A percentile compares a stretch with the other conserved stretches of the same genome.
Conservation (phyloP, 257 asterid genomes). For the Craterostigma plantagineum region DNA sequence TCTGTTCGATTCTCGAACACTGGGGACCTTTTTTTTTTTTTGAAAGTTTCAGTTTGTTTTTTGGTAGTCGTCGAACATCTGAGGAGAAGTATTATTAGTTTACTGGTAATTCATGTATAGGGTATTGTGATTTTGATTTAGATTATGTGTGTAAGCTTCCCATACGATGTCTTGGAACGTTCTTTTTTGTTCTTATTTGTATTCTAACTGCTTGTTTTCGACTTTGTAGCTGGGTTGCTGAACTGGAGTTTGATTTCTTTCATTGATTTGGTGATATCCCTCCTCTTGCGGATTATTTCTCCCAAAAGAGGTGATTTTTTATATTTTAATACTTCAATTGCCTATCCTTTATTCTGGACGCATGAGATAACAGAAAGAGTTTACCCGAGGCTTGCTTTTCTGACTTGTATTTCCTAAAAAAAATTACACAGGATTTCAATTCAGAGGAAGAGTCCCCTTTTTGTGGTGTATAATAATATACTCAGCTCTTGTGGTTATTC, state of each 20-base stretch:
- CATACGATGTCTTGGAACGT: neutral
- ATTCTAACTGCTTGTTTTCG: constrained; percentile 6
- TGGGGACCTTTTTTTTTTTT: neutral
- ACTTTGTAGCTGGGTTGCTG: constrained; percentile 56
- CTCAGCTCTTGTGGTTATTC: constrained; percentile 35
- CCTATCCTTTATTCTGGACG: constrained; percentile 7
- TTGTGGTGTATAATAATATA: constrained; percentile 50
- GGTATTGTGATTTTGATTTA: no score
- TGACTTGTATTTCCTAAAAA: constrained; percentile 6
- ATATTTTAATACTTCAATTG: constrained; percentile 8
- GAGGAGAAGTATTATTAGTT: no score
- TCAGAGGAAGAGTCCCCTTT: constrained; percentile 35
- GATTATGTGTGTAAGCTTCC: no score
- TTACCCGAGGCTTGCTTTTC: neutral
- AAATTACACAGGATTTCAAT: constrained; percentile 40
- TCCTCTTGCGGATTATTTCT: constrained; percentile 34
- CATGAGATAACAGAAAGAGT: constrained; percentile 6
- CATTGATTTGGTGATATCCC: constrained; percentile 55
- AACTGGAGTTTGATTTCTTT: constrained; percentile 88
- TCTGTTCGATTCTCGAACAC: neutral
- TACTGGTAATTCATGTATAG: no score
- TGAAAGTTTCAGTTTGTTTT: neutral
- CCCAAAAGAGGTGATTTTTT: constrained; percentile 46
- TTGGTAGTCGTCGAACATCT: no score
- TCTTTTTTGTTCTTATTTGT: neutral